These are phyloP conservation scores for Neopestalotiopsis sp. DNA, from an alignment of 2,329 filamentous ascomycete species.

Conservation along the genomic window DNA sequence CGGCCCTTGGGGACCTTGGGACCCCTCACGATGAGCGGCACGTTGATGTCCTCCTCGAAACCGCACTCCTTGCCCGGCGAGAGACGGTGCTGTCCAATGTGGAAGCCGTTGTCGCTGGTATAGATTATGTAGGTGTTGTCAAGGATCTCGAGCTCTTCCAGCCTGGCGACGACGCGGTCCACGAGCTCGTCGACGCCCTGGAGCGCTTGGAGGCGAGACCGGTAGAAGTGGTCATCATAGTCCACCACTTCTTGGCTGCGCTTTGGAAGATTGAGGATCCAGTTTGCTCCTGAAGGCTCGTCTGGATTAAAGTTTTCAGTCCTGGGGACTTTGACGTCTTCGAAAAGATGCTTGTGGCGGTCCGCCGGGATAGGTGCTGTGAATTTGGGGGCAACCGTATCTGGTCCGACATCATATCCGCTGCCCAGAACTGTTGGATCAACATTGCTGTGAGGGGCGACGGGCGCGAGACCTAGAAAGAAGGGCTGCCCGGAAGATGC, in stretches of 20 bases:
- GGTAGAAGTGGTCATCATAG: conserved; percentile 45
- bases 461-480: conserved; percentile 64
- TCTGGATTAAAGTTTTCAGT: conserved; percentile 70
- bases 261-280: conserved; percentile 45
- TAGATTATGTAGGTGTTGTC: conserved; percentile 50
- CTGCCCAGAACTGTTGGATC: not conserved
- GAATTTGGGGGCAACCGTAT: conserved; percentile 38
- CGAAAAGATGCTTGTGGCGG: conserved; percentile 65
- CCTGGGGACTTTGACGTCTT: conserved; percentile 63
- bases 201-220: conserved; percentile 45
- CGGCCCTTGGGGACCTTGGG: conserved; percentile 43
- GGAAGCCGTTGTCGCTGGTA: conserved; percentile 53
- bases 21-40: conserved; percentile 51
- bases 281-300: conserved; percentile 47
- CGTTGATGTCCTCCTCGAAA: conserved; percentile 51
- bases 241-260: conserved; percentile 36
- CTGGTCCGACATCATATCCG: not conserved
- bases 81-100: conserved; percentile 52
- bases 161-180: conserved; percentile 39
- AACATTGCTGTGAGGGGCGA: conserved; percentile 60
- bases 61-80: conserved; percentile 51
- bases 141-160: conserved; percentile 37
- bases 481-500: conserved; percentile 51
- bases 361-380: conserved; percentile 60
- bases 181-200: conserved; percentile 53